Percentiles rank a stretch among this genome's conserved stretches.
phyloP scores from a whole-genome alignment of 148 eudicot genomes.

The Heliamphora exappendiculata region DNA sequence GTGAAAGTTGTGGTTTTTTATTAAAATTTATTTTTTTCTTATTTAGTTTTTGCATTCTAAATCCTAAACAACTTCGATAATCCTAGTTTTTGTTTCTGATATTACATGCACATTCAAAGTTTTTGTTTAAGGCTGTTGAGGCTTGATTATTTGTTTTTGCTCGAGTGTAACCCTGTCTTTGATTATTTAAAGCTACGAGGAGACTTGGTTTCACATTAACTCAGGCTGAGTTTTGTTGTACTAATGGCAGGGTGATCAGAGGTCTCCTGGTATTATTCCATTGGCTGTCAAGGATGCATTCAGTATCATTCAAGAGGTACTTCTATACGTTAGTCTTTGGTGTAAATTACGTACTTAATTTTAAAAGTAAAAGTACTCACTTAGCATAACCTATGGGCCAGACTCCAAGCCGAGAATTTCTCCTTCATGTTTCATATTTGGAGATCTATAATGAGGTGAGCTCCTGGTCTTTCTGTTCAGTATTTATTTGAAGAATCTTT shows the following conservation, averaged over 20 bases:
- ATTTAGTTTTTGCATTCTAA: neutral
- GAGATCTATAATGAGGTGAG: conserved; percentile 96
- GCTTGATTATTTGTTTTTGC: neutral
- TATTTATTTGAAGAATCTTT: neutral
- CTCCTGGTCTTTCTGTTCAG: conserved; percentile 19
- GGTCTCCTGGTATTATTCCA: conserved; percentile 98
- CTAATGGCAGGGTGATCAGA: conserved; percentile 80
- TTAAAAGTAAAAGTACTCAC: conserved; percentile 13
- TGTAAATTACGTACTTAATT: conserved; percentile 1
- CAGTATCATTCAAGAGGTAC: conserved; percentile 96
- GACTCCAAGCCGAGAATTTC: conserved; percentile 97
- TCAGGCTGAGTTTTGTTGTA: neutral
- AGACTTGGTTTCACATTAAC: neutral
- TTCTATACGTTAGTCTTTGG: conserved; percentile 6
- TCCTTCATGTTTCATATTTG: conserved; percentile 89
- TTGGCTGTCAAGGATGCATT: conserved; percentile 99
- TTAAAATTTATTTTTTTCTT: neutral
- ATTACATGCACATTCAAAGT: neutral
- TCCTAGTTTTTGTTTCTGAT: neutral
- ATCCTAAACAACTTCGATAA: neutral
- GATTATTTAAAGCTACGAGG: neutral
- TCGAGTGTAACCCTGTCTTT: no score
- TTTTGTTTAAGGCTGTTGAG: neutral
- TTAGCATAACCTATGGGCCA: conserved; percentile 22
- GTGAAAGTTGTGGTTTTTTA: neutral